Evolutionary conservation across 2,329 filamentous ascomycete genomes (phyloP), one percentile per base, ranked within the genome.

Genomic region (Fonsecaea erecta): DNA sequence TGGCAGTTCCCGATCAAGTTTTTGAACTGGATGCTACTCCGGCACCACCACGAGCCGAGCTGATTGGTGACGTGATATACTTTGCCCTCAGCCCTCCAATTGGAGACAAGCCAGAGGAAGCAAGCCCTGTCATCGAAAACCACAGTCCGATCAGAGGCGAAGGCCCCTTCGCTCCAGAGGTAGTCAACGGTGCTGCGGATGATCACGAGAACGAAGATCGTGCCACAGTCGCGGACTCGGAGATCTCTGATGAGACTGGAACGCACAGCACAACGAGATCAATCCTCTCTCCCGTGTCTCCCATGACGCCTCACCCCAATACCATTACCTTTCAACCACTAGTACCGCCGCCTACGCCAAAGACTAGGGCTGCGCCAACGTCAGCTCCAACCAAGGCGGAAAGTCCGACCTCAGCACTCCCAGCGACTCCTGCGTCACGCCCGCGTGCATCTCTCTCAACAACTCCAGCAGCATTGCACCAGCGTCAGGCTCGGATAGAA

Each of bases 1-100:
- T 80, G 28, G 74, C 77, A 1, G 71, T 69, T 12, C 65, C 67
- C 16, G 64, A 68, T 12, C 67, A 74, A 18, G 68, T 78, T 6
- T 78, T 75, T 67, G 80, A 82, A 66, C 73, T 82, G 16, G 65
- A 73, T 55, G 73, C 74, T 34, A 77, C 77, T 37, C 76, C 78
- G 9, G 66, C 69, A 21, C 60, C 61, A 35, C 75, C 75, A n/a
- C 65, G 72, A 18, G 74, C 69, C 35, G 78, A 80, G 62, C 70
- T 79, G n/a, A 68, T 75, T 26, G 76, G 68, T 7, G 75, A 80
- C 71, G 60, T 72, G 51, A 73, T 77, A 56, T 72, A 75, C 32
- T 70, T 77, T 28, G 70, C 73, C 7, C 57, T 76, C 14, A 74
- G 73, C 24, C 73, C 76, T 51, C 73, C 75, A 11, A 58, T 73